Base-by-base conservation (phyloP, 768 basidiomycete genomes). In the Serendipita sp. region DNA sequence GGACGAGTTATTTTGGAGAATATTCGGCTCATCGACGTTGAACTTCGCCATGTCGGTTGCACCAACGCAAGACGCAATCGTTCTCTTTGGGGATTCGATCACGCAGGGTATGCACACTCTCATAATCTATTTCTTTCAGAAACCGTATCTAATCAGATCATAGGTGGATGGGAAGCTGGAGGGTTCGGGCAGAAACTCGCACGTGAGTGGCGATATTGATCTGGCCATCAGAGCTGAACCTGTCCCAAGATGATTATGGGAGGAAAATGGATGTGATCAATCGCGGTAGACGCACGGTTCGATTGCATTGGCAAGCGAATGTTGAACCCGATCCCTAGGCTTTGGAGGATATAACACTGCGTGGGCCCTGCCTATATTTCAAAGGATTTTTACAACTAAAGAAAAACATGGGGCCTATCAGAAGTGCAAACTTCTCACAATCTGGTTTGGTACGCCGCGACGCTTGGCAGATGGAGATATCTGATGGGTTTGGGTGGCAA, bases 191-290 rank as follows among this genome's bases (percentile, higher is more conserved):
- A 87, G 65, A 77, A 78, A 56, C 77, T 95, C 61, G 75, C 86
- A 42, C 74, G 86, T 86, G 69, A 65, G 83, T 76, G 5, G 13
- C 28, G 38, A 14, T 56, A 9, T 51, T 0, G 42, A 60, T 9
- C 45, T 20, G 9, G 45, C 45, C 7, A 9, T 48, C 45, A 5
- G 9, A 20, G 45, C 45, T 20, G 1, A 48, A 20, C 45, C 1
- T 5, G n/a, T 31, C 9, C 63, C 42, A 65, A 91, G 90, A 86
- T 70, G 78, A 77, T 0, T 95, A 95, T 71, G 79, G 79, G 44
- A 77, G 93, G 65, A 89, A 84, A 71, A 72, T 92, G 33, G 93
- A 96, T 69, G 82, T 96, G 20, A 66, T 95, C 65, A 95, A 95
- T 69, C 82, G 92, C 53, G 93, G 93, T 78, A 81, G 31, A 64